These are phyloP conservation scores for Pyrenochaeta sp. DNA, from an alignment of 2,329 filamentous ascomycete species.

Conservation along the genomic window DNA sequence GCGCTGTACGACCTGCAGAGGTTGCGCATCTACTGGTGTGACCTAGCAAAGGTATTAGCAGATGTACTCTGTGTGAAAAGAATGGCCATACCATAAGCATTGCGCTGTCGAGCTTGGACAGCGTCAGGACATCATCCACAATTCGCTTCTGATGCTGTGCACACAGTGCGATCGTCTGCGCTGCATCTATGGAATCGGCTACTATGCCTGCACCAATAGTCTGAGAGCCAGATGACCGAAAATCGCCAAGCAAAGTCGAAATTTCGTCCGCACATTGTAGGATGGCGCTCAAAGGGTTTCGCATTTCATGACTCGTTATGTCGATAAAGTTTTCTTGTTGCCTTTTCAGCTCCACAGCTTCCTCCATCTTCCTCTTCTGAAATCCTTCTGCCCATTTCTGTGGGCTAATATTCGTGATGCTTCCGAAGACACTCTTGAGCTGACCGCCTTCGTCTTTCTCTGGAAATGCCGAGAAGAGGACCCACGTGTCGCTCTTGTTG, in stretches of 20 bases:
- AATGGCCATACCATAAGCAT: conserved; percentile 64
- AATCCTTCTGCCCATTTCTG: conserved; percentile 87
- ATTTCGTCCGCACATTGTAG: conserved; percentile 82
- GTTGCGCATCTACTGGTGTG: conserved; percentile 74
- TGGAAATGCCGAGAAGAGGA: conserved; percentile 77
- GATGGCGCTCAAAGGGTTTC: conserved; percentile 78
- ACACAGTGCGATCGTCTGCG: conserved; percentile 79
- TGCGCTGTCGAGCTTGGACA: conserved; percentile 73
- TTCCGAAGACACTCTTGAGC: conserved; percentile 79
- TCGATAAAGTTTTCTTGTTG: conserved; percentile 86
- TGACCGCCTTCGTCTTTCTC: conserved; percentile 71
- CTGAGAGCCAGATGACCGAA: conserved; percentile 57
- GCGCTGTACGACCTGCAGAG: conserved; percentile 70
- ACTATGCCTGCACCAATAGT: conserved; percentile 60
- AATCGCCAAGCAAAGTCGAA: conserved; percentile 58
- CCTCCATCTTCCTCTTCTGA: conserved; percentile 78
- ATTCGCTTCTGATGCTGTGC: conserved; percentile 78
- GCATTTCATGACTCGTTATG: conserved; percentile 79
- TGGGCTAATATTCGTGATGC: conserved; percentile 84
- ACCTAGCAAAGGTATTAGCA: conserved; percentile 47
- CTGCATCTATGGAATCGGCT: conserved; percentile 72
- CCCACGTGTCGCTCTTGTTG: conserved; percentile 74
- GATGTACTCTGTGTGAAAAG: not conserved
- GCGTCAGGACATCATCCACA: conserved; percentile 58
- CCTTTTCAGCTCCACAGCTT: conserved; percentile 81